Evolutionary conservation across 495 filamentous ascomycete species (phyloP).

Genomic region (Penicillium chermesinum): DNA sequence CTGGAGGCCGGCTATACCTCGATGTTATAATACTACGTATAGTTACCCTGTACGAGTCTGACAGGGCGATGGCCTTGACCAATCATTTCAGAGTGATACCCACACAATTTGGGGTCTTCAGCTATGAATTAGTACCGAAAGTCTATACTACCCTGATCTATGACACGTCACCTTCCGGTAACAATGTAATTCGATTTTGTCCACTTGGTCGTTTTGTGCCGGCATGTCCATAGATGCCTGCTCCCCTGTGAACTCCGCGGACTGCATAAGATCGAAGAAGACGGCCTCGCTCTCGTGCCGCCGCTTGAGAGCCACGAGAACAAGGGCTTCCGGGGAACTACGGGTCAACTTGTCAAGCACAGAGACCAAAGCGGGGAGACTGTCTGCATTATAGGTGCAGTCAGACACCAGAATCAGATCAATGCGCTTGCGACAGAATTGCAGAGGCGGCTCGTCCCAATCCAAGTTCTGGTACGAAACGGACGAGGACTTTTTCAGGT

Average conservation of each 20-base stretch:
- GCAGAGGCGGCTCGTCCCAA: constrained; percentile 59
- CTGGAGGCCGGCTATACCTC: no score
- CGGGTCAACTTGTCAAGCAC: constrained; percentile 56
- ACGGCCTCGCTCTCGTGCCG: constrained; percentile 76
- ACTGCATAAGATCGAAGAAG: constrained; percentile 72
- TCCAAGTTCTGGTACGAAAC: constrained; percentile 62
- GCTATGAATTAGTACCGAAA: no score
- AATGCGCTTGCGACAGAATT: constrained; percentile 39
- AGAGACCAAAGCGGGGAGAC: constrained; percentile 65
- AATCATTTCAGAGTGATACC: no score
- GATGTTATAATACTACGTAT: no score
- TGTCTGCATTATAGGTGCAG: constrained; percentile 92
- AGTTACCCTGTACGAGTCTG: no score
- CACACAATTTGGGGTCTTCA: no score
- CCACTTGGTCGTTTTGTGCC: constrained; percentile 49
- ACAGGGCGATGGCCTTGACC: no score
- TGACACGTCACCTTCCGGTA: constrained; percentile 21
- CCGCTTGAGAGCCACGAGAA: constrained; percentile 77
- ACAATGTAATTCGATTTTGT: constrained; percentile 59
- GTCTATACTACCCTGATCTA: no score
- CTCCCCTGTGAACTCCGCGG: constrained; percentile 46
- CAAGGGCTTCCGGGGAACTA: constrained; percentile 45
- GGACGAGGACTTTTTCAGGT: constrained; percentile 29
- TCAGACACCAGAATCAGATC: constrained; percentile 81
- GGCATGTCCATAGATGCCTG: constrained; percentile 51